phyloP scores from a whole-genome alignment of 2,329 filamentous ascomycete species.

The Paraphaeosphaeria sporulosa region DNA sequence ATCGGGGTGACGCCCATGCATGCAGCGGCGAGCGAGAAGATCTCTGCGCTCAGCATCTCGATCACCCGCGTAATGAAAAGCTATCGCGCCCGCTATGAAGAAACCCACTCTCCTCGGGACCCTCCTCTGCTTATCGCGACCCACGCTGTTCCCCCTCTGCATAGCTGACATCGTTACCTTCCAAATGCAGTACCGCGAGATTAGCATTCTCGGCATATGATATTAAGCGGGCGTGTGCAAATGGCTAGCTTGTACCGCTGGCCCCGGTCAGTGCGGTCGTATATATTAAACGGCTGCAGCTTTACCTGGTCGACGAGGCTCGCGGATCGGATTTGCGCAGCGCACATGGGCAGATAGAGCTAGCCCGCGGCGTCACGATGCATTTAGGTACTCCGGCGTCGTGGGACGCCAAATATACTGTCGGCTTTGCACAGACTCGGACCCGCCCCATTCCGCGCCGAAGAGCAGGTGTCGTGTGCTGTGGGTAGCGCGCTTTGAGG shows the following conservation, averaged over 20 bases:
- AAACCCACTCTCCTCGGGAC: not conserved
- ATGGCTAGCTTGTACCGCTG: conserved; percentile 2
- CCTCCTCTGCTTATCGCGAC: not conserved
- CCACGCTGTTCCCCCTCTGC: not conserved
- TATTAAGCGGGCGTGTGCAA: conserved; percentile 2
- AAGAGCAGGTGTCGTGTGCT: not conserved
- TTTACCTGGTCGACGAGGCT: not conserved
- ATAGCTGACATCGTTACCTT: conserved; percentile 18
- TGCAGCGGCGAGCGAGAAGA: not conserved
- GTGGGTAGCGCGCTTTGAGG: not conserved
- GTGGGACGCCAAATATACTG: not conserved
- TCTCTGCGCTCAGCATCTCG: not conserved
- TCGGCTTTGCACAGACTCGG: not conserved
- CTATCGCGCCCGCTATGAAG: not conserved
- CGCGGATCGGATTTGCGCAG: not conserved
- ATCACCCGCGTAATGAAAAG: not conserved
- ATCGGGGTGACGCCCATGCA: not conserved
- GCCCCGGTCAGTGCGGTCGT: not conserved
- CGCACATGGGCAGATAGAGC: not conserved
- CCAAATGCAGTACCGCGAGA: conserved; percentile 9
- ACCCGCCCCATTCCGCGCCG: no score
- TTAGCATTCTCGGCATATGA: conserved; percentile 8
- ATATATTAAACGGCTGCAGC: conserved; percentile 7
- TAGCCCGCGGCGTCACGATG: not conserved
- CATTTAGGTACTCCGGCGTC: not conserved